These are phyloP conservation scores for Echria macrotheca DNA, from an alignment of 495 filamentous ascomycete species.

Conservation along the genomic window DNA sequence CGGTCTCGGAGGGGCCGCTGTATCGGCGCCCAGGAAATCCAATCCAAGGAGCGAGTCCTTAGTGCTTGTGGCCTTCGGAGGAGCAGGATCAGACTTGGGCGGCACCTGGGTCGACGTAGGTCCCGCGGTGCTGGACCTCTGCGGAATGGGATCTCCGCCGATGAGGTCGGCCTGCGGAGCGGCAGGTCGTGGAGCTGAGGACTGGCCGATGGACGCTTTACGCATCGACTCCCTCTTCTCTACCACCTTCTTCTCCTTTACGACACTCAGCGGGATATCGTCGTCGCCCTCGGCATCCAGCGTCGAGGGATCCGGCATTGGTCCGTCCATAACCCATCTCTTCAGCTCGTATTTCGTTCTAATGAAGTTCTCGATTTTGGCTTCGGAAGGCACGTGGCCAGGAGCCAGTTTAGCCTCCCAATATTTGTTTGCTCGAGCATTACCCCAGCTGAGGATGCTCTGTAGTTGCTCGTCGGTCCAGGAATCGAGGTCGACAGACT, in stretches of 20 bases:
- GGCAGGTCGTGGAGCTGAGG: conserved; percentile 24
- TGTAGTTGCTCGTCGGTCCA: conserved; percentile 98
- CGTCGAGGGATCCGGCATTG: conserved; percentile 84
- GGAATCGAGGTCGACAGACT: conserved; percentile 93
- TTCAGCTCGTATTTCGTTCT: conserved; percentile 97
- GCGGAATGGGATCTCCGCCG: conserved; percentile 40
- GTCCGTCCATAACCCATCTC: conserved; percentile 96
- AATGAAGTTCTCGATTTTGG: conserved; percentile 99
- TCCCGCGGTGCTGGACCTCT: conserved; percentile 51
- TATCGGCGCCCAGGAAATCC: conserved; percentile 79
- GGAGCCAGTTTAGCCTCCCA: conserved; percentile 94
- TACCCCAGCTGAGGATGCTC: conserved; percentile 90
- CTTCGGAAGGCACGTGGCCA: conserved; percentile 92
- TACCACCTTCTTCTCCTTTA: conserved; percentile 53
- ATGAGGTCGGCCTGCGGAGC: conserved; percentile 47
- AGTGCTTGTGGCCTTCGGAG: conserved; percentile 48
- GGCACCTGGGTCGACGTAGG: conserved; percentile 64
- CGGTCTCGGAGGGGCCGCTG: conserved; percentile 62
- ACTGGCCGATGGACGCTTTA: conserved; percentile 36
- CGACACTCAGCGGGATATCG: conserved; percentile 60
- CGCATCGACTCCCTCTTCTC: conserved; percentile 43
- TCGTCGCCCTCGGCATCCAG: conserved; percentile 79
- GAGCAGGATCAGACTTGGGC: conserved; percentile 57
- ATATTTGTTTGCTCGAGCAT: conserved; percentile 93
- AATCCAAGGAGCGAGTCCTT: conserved; percentile 89